Base-by-base conservation (phyloP, 2,329 filamentous ascomycete genomes). In the Penicillium sp. region DNA sequence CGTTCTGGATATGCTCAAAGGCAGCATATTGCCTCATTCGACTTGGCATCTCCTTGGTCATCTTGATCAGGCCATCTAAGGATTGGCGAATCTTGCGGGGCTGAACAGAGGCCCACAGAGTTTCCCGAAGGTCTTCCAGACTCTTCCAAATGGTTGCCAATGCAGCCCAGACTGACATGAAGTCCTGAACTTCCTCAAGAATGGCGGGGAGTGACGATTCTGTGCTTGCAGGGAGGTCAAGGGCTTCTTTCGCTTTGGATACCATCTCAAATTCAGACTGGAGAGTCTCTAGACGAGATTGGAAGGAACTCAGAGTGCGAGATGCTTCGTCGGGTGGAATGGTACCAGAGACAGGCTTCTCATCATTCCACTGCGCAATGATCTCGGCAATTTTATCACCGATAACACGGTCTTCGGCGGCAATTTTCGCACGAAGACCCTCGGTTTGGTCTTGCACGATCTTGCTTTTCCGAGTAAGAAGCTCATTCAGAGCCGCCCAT, bases 11-110 rank as follows among this genome's bases (percentile, higher is more conserved):
- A 69, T 99, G 93, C 74, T 99, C 95, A 71, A 99, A 99, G n/a
- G 95, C 95, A 64, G 95, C 93, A 73, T 99, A 99, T 70, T 99
- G 95, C 56, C 95, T 88, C 93, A 99, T 97, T 55, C 94, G 88
- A 75, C 92, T 96, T 0, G 95, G 94, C 94, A 99, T 97, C 59
- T 97, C 93, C 77, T 96, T 97, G 31, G 92, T 97, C 84, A 96
- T 96, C 79, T 96, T 96, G 72, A 97, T 91, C 49, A 97, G 83
- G 44, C 89, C 88, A 68, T 99, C 93, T 47, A 99, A 87, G 58
- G 91, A 90, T 64, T 90, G 85, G 33, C 94, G 87, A 54, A 99
- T 86, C 77, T 97, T 99, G 60, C 94, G 86, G 8, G 95, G 93
- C 70, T 97, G 92, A 1, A 99, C 90, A 68, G 91, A 96, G 52